Evolutionary conservation across 495 filamentous ascomycete genomes (phyloP), one percentile per base, ranked within the genome.

Genomic region (Podospora conica): DNA sequence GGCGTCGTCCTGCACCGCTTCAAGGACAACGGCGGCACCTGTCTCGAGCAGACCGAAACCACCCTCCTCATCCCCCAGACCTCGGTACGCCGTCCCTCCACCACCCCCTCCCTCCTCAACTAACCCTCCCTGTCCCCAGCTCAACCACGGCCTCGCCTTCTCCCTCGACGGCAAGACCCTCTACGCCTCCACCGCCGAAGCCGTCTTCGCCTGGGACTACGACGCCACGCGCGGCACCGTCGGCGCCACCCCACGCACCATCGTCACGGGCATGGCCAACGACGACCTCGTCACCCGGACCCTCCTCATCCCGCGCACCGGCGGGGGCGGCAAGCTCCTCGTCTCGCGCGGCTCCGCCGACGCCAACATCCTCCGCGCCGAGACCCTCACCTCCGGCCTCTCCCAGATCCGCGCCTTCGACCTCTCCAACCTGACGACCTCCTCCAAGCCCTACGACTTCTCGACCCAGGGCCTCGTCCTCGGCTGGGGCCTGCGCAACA

Each of bases 401-500:
- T 84, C 80, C 4, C 84, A 87, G 65, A 80, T 91, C 59, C 84
- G 82, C 66, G 83, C 82, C 31, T 90, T 89, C 77, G 80, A 85
- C 72, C 64, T 88, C 11, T 74, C 66, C 62, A 81, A 78, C 58
- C 66, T 76, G 6, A 74, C 73, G 0, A 65, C 64, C 8, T 79
- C 80, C 55, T 74, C 81, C 55, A 84, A 75, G 54, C 66, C 78
- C 12, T 76, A 73, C 72, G 65, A 72, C 67, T 75, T 66, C 70
- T 57, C 62, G 29, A 76, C 70, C 1, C 76, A 80, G 54, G 88
- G 88, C 9, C 28, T 73, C 23, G 75, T 85, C 6, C 76, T 90
- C n/a, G 88, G 88, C 9, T 90, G 87, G 86, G 88, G 88, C 33
- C 79, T 90, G 28, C 79, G 88, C 18, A 90, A 90, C 74, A 83